phyloP scores from a whole-genome alignment of 306 rosid genomes.

The Aeschynomene evenia region DNA sequence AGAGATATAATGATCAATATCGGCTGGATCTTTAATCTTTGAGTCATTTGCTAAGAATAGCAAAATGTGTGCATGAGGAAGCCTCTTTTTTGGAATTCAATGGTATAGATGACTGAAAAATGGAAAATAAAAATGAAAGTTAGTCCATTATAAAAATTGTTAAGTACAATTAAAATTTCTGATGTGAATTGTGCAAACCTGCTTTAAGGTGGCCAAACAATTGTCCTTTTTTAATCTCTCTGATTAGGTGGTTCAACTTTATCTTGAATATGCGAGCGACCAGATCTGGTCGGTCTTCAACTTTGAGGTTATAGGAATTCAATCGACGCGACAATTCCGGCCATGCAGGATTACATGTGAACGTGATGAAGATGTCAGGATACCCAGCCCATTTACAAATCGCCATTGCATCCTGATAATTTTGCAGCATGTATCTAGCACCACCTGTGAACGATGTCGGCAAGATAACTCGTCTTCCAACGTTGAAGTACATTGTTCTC shows the following conservation, averaged over 20 bases:
- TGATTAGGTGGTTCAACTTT: not conserved
- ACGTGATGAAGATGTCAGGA: not conserved
- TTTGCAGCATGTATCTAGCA: not conserved
- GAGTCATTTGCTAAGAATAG: too few species aligned
- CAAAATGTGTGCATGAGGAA: not conserved
- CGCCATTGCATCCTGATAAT: not conserved
- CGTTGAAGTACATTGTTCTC: not conserved
- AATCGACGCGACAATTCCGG: too few species aligned
- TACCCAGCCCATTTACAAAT: not conserved
- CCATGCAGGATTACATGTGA: not conserved
- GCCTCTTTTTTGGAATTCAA: not conserved
- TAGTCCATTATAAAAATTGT: too few species aligned
- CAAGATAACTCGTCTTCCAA: not conserved
- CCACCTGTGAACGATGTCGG: not conserved
- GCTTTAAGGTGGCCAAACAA: not conserved
- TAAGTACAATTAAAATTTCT: too few species aligned
- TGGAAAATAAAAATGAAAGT: too few species aligned
- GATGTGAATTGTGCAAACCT: not conserved
- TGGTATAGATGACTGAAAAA: not conserved
- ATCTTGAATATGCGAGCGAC: not conserved
- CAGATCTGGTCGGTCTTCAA: not conserved
- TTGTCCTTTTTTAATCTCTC: not conserved
- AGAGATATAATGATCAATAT: too few species aligned
- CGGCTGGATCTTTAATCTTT: too few species aligned
- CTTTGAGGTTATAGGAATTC: too few species aligned